Evolutionary conservation across 1,284 basidiomycete genomes (phyloP).

Genomic region (Somion occarium): DNA sequence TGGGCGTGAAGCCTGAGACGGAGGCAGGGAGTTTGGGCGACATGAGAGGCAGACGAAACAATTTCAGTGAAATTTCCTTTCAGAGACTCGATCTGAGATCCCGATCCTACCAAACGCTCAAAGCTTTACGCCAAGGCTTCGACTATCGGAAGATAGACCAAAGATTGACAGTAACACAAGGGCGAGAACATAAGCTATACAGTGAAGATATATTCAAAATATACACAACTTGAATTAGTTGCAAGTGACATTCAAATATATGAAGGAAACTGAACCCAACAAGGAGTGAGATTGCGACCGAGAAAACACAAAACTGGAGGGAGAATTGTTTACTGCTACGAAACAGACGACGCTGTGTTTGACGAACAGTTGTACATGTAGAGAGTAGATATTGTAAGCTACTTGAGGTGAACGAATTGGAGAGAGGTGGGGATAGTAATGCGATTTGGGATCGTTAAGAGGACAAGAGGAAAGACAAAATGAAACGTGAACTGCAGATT

Average conservation of each 20-base stretch:
- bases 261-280: background rate
- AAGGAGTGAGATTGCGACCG: background rate
- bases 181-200: background rate
- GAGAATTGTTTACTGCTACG: background rate
- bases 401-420: background rate
- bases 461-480: background rate
- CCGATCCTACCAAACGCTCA: background rate
- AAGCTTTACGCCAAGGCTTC: background rate
- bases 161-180: background rate
- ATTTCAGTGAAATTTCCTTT: background rate
- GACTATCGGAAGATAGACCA: background rate
- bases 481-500: background rate
- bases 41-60: conserved; percentile 8
- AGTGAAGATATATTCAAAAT: too few relatives aligned
- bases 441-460: background rate
- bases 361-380: background rate
- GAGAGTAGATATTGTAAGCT: background rate
- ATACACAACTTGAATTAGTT: too few relatives aligned
- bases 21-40: conserved; percentile 19
- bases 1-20: conserved; percentile 51
- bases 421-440: background rate
- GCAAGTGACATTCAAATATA: background rate
- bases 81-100: background rate
- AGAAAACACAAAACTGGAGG: background rate
- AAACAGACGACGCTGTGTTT: background rate